Evolutionary conservation across 2,329 filamentous ascomycete genomes (phyloP).

Genomic region (Tricladium varicosporioides): DNA sequence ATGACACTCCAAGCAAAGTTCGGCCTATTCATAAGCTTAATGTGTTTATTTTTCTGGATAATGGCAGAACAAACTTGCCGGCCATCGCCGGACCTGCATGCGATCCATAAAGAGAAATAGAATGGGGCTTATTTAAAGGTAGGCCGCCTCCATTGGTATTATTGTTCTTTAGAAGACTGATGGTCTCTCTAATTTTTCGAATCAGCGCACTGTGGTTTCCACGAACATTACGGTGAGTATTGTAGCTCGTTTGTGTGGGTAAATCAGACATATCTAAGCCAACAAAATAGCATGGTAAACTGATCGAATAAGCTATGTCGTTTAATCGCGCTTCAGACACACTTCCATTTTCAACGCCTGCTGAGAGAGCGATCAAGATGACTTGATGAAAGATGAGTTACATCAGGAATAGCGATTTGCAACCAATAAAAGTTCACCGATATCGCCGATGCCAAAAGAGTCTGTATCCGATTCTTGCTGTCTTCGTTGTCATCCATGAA

Average conservation of each 20-base stretch:
- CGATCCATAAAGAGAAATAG: neutral
- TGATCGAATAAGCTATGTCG: conserved; percentile 70
- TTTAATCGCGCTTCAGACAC: conserved; percentile 32
- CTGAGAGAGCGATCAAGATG: too few relatives aligned
- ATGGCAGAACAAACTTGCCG: neutral
- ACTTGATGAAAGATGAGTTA: too few relatives aligned
- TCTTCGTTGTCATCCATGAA: too few relatives aligned
- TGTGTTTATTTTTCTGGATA: neutral
- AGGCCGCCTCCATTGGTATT: neutral
- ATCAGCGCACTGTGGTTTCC: neutral
- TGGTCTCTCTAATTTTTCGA: neutral
- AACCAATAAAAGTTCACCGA: too few relatives aligned
- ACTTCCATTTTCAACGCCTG: conserved; percentile 56
- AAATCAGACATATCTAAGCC: conserved; percentile 1
- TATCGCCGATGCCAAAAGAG: too few relatives aligned
- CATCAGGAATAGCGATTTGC: too few relatives aligned
- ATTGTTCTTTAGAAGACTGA: neutral
- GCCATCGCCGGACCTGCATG: neutral
- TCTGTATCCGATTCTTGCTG: too few relatives aligned
- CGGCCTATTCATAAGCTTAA: neutral
- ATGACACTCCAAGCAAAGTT: neutral
- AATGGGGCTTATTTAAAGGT: neutral
- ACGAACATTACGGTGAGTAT: neutral
- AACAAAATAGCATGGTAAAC: conserved; percentile 40
- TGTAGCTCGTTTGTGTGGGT: conserved; percentile 41